Evolutionary conservation across 805 yeast species (phyloP), one percentile per base, ranked within the genome.

Genomic region (Wickerhamomyces hampshirensis): DNA sequence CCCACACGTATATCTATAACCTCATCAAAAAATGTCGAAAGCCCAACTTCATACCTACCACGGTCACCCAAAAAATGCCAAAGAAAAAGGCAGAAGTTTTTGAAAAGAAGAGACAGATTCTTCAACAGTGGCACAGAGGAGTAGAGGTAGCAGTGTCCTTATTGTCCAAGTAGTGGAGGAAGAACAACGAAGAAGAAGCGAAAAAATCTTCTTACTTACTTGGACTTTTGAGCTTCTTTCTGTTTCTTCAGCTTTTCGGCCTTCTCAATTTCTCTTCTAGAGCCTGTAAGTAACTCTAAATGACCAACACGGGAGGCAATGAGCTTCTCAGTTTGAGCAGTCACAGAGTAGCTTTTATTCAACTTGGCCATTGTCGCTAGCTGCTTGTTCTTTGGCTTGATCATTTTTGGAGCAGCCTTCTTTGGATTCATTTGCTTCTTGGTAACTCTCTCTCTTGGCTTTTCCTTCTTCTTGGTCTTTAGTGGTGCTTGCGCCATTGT

Each of bases 281-380:
- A 80, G 12, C 98, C 98, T 60, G 85, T 88, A 46, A 91, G 66
- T 27, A 91, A 58, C 63, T 91, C 98, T 51, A 91, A 70, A 60
- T 91, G 98, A 18, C 98, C 98, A 6, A 91, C 97, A 58, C 91
- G 74, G 38, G 94, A 71, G 2, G 97, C 80, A 48, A 91, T 77
- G 39, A 87, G 69, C 63, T 77, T 87, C 62, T 91, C 98, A 4
- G 98, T 91, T 4, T 75, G 55, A 62, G 68, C 56, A 66, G 75
- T 48, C 68, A 65, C 56, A 2, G 69, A 65, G 18, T 62, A 55
- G 28, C 70, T 66, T 57, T 79, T 81, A 34, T 71, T 65, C 39
- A 83, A 63, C 48, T 76, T 76, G 39, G 71, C 68, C 44, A 78
- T 64, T 40, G 70, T 73, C 28, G 69, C 66, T 6, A 69, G 61